Percentiles rank a stretch among this genome's conserved stretches.
Conservation (phyloP, 2,329 filamentous ascomycete species). For the Scedosporium dehoogii region DNA sequence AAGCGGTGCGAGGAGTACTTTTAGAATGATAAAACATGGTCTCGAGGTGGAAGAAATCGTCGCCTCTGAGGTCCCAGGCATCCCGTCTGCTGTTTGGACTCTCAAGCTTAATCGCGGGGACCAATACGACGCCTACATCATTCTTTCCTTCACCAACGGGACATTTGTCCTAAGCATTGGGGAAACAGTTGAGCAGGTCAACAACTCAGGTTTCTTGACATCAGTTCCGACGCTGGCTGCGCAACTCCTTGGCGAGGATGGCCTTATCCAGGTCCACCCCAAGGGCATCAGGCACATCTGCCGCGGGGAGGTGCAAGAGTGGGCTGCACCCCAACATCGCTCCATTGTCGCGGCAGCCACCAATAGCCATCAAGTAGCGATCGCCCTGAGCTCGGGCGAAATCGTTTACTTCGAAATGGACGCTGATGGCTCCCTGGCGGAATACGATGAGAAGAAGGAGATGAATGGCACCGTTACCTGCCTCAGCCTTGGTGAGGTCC, state of each 20-base stretch:
- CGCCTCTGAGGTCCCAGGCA: conserved; percentile 81
- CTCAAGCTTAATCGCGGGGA: conserved; percentile 76
- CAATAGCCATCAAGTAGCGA: conserved; percentile 85
- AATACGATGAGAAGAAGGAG: conserved; percentile 90
- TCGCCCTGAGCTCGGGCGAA: conserved; percentile 90
- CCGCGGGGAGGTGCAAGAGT: conserved; percentile 73
- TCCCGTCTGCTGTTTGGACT: conserved; percentile 91
- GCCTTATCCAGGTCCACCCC: conserved; percentile 90
- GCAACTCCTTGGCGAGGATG: conserved; percentile 88
- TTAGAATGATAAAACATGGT: conserved; percentile 86
- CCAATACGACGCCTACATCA: conserved; percentile 85
- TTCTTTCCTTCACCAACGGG: conserved; percentile 84
- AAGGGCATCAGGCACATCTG: conserved; percentile 89
- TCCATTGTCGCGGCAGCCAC: conserved; percentile 92
- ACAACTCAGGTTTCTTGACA: conserved; percentile 83
- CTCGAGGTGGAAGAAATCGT: conserved; percentile 91
- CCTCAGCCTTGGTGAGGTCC: conserved; percentile 86
- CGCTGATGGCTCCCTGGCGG: conserved; percentile 75
- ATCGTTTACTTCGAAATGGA: conserved; percentile 99
- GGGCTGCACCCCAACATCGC: conserved; percentile 85
- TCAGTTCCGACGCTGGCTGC: conserved; percentile 84
- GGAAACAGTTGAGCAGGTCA: conserved; percentile 92
- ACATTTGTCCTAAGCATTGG: conserved; percentile 92
- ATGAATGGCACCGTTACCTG: conserved; percentile 95
- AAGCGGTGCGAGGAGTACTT: conserved; percentile 77